phyloP scores from a whole-genome alignment of 2,329 filamentous ascomycete species.

The Microcera coccophila region DNA sequence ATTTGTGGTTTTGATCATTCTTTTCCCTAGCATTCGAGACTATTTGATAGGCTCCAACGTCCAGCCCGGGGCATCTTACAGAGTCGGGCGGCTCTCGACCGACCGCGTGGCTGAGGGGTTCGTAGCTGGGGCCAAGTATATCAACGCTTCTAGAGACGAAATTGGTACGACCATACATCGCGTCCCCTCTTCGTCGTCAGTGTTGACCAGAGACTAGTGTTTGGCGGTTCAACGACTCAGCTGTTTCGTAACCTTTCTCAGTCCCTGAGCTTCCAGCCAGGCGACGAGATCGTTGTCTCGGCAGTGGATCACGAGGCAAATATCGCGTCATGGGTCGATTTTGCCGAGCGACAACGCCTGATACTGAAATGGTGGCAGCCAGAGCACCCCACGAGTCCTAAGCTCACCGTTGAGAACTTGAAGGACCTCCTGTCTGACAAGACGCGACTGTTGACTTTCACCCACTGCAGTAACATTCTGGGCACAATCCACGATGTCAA shows the following conservation, averaged over 20 bases:
- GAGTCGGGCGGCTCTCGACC: no score
- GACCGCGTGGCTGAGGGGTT: no score
- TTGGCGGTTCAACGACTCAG: slow-evolving; percentile 72
- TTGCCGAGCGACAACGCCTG: slow-evolving; percentile 59
- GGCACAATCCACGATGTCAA: slow-evolving; percentile 40
- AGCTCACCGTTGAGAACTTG: slow-evolving; percentile 55
- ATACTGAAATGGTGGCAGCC: slow-evolving; percentile 68
- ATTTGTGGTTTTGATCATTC: slow-evolving; percentile 27
- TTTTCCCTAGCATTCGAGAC: no score
- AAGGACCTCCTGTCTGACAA: slow-evolving; percentile 55
- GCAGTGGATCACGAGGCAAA: slow-evolving; percentile 76
- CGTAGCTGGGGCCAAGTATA: no score
- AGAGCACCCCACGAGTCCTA: slow-evolving; percentile 48
- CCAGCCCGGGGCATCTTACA: no score
- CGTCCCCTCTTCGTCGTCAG: no score
- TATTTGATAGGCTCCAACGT: no score
- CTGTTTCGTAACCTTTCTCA: slow-evolving; percentile 67
- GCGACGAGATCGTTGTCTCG: slow-evolving; percentile 67
- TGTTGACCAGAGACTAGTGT: slow-evolving; percentile 18
- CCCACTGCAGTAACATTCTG: slow-evolving; percentile 70
- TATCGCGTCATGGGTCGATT: slow-evolving; percentile 66
- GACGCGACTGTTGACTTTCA: slow-evolving; percentile 68
- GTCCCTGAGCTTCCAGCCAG: slow-evolving; percentile 48
- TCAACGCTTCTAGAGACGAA: no score
- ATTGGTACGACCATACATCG: no score